These are phyloP conservation scores for Chlamydomonas reinhardtii DNA, from an alignment of 163 green algal species.

Conservation along the genomic window DNA sequence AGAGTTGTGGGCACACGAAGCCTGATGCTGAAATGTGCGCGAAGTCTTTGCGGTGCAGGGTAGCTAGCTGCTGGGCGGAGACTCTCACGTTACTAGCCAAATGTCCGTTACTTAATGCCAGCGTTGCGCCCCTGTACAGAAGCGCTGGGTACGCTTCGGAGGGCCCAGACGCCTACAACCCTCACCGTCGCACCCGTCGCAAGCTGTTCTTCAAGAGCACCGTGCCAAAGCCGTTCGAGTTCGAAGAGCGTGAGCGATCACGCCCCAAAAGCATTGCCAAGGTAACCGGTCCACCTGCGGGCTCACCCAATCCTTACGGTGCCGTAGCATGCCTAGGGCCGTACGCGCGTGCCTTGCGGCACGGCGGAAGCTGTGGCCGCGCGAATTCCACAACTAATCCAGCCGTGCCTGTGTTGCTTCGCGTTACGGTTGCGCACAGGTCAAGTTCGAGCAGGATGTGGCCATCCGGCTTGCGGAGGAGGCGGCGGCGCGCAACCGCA, in stretches of 20 bases:
- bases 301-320: too few species aligned
- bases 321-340: too few species aligned
- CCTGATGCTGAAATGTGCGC: too few species aligned
- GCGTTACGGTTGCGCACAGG: constrained; percentile 38
- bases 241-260: constrained; percentile 63
- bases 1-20: too few species aligned
- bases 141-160: constrained; percentile 47
- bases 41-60: too few species aligned
- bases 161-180: constrained; percentile 26
- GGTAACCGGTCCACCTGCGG: neutral
- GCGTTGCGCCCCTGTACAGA: too few species aligned
- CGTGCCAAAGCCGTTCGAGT: constrained; percentile 61
- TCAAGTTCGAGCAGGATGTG: constrained; percentile 86
- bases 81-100: too few species aligned
- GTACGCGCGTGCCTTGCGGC: too few species aligned
- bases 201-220: constrained; percentile 55
- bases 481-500: constrained; percentile 41
- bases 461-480: constrained; percentile 66
- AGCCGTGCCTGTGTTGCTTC: neutral
- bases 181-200: neutral
- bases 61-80: too few species aligned
- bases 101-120: too few species aligned
- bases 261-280: constrained; percentile 68
- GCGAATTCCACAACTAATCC: too few species aligned
- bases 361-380: too few species aligned